Conservation (phyloP, 2,329 filamentous ascomycete species). For the Cercospora canescens region DNA sequence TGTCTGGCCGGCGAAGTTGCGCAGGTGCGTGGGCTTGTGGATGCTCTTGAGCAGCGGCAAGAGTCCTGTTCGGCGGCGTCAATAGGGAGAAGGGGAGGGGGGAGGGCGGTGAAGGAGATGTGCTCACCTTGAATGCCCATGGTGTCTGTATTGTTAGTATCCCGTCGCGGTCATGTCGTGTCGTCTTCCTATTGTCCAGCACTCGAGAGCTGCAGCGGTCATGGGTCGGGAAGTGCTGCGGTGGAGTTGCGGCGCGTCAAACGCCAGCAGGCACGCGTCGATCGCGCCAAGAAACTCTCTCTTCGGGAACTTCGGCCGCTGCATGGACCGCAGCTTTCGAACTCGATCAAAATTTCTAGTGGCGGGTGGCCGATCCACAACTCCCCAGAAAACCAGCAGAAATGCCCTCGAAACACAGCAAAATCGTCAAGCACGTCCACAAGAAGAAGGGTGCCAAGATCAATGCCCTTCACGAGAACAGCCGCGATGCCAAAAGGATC, state of each 20-base stretch:
- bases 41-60: conserved; percentile 94
- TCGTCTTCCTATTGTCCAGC: not conserved
- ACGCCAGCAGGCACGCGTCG: not conserved
- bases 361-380: not conserved
- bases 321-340: not conserved
- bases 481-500: conserved; percentile 79
- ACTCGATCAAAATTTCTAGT: conserved; percentile 1
- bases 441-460: conserved; percentile 86
- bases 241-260: conserved; percentile 1
- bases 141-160: conserved; percentile 10
- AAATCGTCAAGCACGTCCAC: conserved; percentile 83
- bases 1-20: conserved; percentile 82
- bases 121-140: conserved; percentile 41
- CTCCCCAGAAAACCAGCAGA: conserved; percentile 26
- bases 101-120: not conserved
- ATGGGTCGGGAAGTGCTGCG: not conserved
- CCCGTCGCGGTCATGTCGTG: not conserved
- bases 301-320: not conserved
- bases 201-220: not conserved
- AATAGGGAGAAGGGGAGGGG: not conserved
- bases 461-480: conserved; percentile 80
- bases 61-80: conserved; percentile 59
- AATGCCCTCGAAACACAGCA: conserved; percentile 75
- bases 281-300: not conserved
- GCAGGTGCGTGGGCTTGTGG: conserved; percentile 82